A percentile compares a stretch with the other conserved stretches of the same genome.
phyloP scores from a whole-genome alignment of 73 alveolate species.

The Symbiodinium pilosum region DNA sequence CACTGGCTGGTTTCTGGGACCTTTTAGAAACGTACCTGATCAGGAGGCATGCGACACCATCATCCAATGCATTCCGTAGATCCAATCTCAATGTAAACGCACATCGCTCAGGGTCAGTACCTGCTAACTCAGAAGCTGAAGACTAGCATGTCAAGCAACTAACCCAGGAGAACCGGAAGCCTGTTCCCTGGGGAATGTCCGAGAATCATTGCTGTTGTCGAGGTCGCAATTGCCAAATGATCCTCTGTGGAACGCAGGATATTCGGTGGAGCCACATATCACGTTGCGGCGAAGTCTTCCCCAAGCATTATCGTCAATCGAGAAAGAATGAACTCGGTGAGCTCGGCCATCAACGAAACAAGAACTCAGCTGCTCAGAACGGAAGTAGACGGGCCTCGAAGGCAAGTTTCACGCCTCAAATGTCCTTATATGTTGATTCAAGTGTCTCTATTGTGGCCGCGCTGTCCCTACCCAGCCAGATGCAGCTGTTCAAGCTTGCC shows the following conservation, averaged over 20 bases:
- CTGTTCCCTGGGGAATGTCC: not conserved
- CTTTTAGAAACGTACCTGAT: too few relatives aligned
- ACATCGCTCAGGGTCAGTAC: too few relatives aligned
- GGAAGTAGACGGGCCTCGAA: too few relatives aligned
- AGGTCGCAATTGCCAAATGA: slow-evolving; percentile 13
- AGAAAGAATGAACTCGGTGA: not conserved
- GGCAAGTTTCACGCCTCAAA: too few relatives aligned
- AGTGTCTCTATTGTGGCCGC: not conserved
- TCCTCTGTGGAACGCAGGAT: slow-evolving; percentile 17
- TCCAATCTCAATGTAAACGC: too few relatives aligned
- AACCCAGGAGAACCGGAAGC: too few relatives aligned
- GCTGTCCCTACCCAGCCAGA: slow-evolving; percentile 26
- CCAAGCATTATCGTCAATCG: slow-evolving; percentile 24
- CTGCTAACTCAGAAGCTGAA: too few relatives aligned
- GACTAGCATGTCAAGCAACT: too few relatives aligned
- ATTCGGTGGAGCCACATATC: not conserved
- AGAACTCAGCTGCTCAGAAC: not conserved
- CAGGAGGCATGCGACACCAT: too few relatives aligned
- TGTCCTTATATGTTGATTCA: too few relatives aligned
- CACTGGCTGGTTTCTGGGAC: too few relatives aligned
- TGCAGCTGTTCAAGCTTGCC: slow-evolving; percentile 9
- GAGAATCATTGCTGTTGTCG: slow-evolving; percentile 1
- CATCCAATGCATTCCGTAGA: too few relatives aligned
- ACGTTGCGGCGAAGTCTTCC: not conserved
- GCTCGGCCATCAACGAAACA: slow-evolving; percentile 16